Evolutionary conservation across 805 yeast species (phyloP).

Genomic region (Starmerella apis): DNA sequence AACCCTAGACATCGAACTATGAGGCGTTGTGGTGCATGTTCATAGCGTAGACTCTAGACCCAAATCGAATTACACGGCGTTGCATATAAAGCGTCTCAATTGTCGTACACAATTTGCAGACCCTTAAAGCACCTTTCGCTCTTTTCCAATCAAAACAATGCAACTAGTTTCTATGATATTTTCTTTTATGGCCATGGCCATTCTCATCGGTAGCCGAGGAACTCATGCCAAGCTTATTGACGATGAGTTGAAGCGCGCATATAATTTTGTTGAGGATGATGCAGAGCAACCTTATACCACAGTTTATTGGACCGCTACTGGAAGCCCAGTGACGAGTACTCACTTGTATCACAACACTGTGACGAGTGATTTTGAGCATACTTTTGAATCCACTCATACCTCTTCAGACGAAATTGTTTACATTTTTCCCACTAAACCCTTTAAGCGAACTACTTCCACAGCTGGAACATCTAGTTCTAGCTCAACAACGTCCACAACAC

Average conservation of each 20-base stretch:
- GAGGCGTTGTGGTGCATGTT: too few relatives aligned
- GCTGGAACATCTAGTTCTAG: too few relatives aligned
- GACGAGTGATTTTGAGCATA: background rate
- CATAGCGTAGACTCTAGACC: too few relatives aligned
- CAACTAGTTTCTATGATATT: background rate
- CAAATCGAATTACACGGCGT: too few relatives aligned
- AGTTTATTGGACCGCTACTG: background rate
- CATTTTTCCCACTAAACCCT: too few relatives aligned
- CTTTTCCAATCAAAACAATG: too few relatives aligned
- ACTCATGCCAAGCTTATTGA: background rate
- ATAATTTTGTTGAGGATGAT: background rate
- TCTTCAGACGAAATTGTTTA: background rate
- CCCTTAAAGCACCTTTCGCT: too few relatives aligned
- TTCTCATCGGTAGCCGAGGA: background rate
- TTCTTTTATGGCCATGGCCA: background rate
- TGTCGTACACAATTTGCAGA: too few relatives aligned
- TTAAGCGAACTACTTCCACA: too few relatives aligned
- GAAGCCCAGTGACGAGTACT: background rate
- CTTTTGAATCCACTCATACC: background rate
- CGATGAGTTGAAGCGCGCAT: background rate
- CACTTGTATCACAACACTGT: background rate
- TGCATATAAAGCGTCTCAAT: too few relatives aligned
- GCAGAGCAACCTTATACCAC: background rate
- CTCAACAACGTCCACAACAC: too few relatives aligned
- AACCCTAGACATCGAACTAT: too few relatives aligned